phyloP scores from a whole-genome alignment of 2,329 filamentous ascomycete species.

The Thyridium curvatum region DNA sequence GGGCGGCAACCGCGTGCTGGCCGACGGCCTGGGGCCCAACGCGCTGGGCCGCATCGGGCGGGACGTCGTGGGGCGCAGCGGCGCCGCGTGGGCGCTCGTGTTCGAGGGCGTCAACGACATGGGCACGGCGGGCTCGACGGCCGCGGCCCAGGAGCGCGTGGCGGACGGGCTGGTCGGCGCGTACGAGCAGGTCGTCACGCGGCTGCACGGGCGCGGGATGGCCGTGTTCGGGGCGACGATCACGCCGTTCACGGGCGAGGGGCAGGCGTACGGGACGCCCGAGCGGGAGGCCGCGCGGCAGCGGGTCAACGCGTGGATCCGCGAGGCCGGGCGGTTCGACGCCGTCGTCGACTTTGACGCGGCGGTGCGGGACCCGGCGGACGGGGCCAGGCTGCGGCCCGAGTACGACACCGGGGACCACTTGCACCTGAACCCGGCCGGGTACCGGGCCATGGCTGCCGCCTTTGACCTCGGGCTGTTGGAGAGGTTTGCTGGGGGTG shows the following conservation, averaged over 20 bases:
- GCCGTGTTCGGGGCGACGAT: slow-evolving; percentile 51
- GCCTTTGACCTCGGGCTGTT: slow-evolving; percentile 48
- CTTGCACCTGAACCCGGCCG: slow-evolving; percentile 49
- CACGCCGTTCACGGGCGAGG: slow-evolving; percentile 33
- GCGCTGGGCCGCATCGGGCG: slow-evolving; percentile 50
- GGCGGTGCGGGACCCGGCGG: slow-evolving; percentile 40
- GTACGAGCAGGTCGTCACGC: slow-evolving; percentile 47
- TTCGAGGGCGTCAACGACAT: slow-evolving; percentile 63
- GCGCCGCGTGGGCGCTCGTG: slow-evolving; percentile 45
- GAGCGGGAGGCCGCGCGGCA: slow-evolving; percentile 46
- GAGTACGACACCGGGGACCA: slow-evolving; percentile 52
- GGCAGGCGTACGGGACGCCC: slow-evolving; percentile 43
- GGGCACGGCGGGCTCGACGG: slow-evolving; percentile 38
- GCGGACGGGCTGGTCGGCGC: slow-evolving; percentile 44
- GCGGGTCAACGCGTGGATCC: slow-evolving; percentile 53
- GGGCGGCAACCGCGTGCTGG: slow-evolving; percentile 55
- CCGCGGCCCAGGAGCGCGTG: slow-evolving; percentile 33
- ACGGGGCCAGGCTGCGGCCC: slow-evolving; percentile 34
- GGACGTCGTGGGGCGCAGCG: slow-evolving; percentile 38
- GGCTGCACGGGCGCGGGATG: slow-evolving; percentile 45
- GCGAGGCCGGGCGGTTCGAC: slow-evolving; percentile 48
- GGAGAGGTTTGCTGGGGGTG: slow-evolving; percentile 21
- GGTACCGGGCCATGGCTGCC: slow-evolving; percentile 49
- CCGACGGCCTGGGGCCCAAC: slow-evolving; percentile 53
- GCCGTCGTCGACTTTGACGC: slow-evolving; percentile 56